Evolutionary conservation across 2,329 filamentous ascomycete species (phyloP), one percentile per base, ranked within the genome.

Genomic region (Colletotrichum ledebouriae): DNA sequence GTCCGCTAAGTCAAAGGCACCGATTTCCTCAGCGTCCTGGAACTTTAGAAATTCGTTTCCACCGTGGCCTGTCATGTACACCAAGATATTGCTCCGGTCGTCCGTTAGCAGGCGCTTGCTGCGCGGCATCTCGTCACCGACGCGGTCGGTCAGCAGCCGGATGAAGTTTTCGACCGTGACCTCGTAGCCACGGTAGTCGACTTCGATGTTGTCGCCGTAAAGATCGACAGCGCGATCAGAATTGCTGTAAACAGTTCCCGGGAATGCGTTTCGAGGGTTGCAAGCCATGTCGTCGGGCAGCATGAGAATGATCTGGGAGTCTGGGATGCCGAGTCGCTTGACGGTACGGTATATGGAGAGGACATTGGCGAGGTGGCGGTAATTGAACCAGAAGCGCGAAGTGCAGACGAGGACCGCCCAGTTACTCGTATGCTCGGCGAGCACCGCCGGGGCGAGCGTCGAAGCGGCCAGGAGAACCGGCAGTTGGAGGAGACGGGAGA

Each of bases 371-470:
- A 99, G 91, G 80, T 99, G 96, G 66, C 96, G 92, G 82, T 99
- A 99, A 83, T 99, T 99, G 89, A 99, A 99, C 96, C 96, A 99
- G 86, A 99, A 99, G 61, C 96, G 92, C 60, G 96, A 99, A 6
- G 96, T 99, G 72, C 93, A 96, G 67, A 99, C 96, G n/a, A 99
- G 90, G 70, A 99, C 96, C 10, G 96, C 96, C 96, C 96, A 99
- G 82, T 99, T 99, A 78, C 94, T 98, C 15, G 96, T 99, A 82
- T 99, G 96, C 75, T 95, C 91, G 72, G 89, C 88, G 33, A 85
- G 82, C 67, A 84, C 81, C 22, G 79, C 73, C 15, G 76, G 63
- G 63, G 81, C 77, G 53, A 89, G 76, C 64, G 88, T 74, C 66
- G 83, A 74, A 46, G 83, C 79, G 52, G 80, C 83, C 74, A 86